Evolutionary conservation across 805 yeast species (phyloP).

Genomic region (Myxozyma neotropica): DNA sequence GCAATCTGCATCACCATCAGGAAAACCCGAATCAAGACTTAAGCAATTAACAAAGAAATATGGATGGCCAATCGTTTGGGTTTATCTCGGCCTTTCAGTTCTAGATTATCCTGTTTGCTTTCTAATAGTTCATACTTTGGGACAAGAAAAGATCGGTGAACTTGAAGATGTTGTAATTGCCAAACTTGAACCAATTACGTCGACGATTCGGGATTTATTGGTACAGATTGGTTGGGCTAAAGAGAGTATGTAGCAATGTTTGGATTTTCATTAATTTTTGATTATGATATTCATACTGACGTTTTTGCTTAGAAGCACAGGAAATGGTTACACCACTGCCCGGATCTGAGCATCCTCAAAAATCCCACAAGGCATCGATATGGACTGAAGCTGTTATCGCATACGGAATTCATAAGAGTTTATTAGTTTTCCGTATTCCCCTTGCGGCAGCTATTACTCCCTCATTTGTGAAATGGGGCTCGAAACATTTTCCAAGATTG

Average conservation of each 20-base stretch:
- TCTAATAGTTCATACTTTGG: slow-evolving; percentile 78
- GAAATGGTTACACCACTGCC: neutral
- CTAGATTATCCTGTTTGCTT: slow-evolving; percentile 86
- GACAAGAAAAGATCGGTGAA: slow-evolving; percentile 76
- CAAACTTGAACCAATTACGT: slow-evolving; percentile 13
- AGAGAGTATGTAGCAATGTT: neutral
- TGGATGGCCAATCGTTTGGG: slow-evolving; percentile 89
- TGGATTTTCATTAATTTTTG: too few relatives aligned
- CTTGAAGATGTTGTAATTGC: slow-evolving; percentile 52
- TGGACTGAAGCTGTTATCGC: slow-evolving; percentile 88
- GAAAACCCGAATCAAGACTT: slow-evolving; percentile 32
- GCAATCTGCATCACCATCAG: neutral
- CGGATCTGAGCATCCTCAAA: slow-evolving; percentile 36
- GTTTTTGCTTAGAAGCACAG: slow-evolving; percentile 7
- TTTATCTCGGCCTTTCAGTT: slow-evolving; percentile 70
- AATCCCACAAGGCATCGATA: slow-evolving; percentile 45
- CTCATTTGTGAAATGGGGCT: slow-evolving; percentile 73
- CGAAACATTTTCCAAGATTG: slow-evolving; percentile 61
- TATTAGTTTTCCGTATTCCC: slow-evolving; percentile 77
- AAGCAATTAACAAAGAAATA: slow-evolving; percentile 77
- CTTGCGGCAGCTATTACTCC: slow-evolving; percentile 93
- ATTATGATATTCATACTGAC: too few relatives aligned
- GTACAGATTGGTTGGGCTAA: slow-evolving; percentile 6
- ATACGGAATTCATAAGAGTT: slow-evolving; percentile 87
- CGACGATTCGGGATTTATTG: slow-evolving; percentile 9